Percentiles rank a stretch among this genome's conserved stretches.
These are phyloP conservation scores for Epipyxis sp. DNA, from an alignment of 108 stramenopile genomes.

Conservation along the genomic window DNA sequence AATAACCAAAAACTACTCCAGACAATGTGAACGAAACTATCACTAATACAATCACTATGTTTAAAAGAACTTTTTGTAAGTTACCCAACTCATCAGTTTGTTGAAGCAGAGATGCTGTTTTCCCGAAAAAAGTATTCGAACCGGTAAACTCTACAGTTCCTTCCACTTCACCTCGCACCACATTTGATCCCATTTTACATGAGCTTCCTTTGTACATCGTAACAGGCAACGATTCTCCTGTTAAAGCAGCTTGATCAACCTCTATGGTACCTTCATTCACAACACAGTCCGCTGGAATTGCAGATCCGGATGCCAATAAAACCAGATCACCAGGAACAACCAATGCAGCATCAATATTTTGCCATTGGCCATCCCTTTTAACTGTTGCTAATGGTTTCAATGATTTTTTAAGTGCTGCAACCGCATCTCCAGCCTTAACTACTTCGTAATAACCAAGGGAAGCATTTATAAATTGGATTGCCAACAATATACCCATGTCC, in stretches of 20 bases:
- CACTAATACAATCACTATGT: conserved; percentile 63
- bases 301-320: conserved; percentile 34
- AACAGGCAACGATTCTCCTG: conserved; percentile 76
- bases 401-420: conserved; percentile 65
- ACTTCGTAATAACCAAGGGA: conserved; percentile 60
- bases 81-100: conserved; percentile 54
- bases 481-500: conserved; percentile 20
- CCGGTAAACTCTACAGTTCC: conserved; percentile 59
- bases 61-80: conserved; percentile 65
- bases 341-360: conserved; percentile 31
- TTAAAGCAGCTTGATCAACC: conserved; percentile 72
- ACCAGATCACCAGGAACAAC: conserved; percentile 45
- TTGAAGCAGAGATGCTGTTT: conserved; percentile 62
- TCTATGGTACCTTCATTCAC: conserved; percentile 43
- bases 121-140: conserved; percentile 69
- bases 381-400: conserved; percentile 63
- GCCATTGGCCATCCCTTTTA: conserved; percentile 58
- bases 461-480: conserved; percentile 57
- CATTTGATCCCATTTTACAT: conserved; percentile 69
- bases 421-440: conserved; percentile 68
- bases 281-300: conserved; percentile 39
- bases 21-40: conserved; percentile 57
- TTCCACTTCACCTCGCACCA: conserved; percentile 66
- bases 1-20: conserved; percentile 42
- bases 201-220: conserved; percentile 65